Evolutionary conservation across 1,139 yeast species (phyloP).

Genomic region (Petasospora rhodanensis): DNA sequence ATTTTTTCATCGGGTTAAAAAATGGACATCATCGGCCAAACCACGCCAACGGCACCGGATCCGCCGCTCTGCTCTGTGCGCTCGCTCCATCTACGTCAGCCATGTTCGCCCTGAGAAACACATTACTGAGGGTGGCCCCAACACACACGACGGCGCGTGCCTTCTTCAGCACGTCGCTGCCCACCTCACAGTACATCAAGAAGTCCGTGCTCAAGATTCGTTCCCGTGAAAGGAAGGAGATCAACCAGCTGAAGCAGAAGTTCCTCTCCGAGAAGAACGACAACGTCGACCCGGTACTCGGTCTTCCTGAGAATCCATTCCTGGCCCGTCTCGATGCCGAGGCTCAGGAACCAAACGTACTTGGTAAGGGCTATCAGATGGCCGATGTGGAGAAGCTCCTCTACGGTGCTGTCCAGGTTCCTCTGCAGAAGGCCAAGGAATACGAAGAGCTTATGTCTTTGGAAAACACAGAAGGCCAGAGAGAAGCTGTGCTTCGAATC

Average conservation of each 20-base stretch:
- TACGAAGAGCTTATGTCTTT: slow-evolving; percentile 29
- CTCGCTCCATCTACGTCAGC: no score
- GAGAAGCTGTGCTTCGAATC: slow-evolving; percentile 67
- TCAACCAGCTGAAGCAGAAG: slow-evolving; percentile 29
- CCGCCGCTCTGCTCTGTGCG: no score
- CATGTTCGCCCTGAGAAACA: slow-evolving; percentile 8
- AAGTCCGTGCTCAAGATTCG: slow-evolving; percentile 23
- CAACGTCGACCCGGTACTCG: slow-evolving; percentile 76
- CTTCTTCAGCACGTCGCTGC: slow-evolving; percentile 12
- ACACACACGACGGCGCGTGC: slow-evolving; percentile 5
- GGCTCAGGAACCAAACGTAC: slow-evolving; percentile 53
- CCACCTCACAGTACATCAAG: slow-evolving; percentile 9
- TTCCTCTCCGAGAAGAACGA: slow-evolving; percentile 33
- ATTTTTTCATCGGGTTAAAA: no score
- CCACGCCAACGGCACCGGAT: no score
- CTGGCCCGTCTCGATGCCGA: slow-evolving; percentile 62
- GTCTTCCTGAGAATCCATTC: slow-evolving; percentile 64
- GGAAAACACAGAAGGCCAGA: slow-evolving; percentile 52
- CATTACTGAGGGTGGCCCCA: slow-evolving; percentile 5
- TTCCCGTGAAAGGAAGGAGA: slow-evolving; percentile 24
- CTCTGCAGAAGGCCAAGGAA: slow-evolving; percentile 36
- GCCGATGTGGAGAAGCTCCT: slow-evolving; percentile 70
- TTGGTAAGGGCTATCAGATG: slow-evolving; percentile 56
- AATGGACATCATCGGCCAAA: no score
- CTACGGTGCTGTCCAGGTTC: slow-evolving; percentile 71